phyloP scores from a whole-genome alignment of 2,329 filamentous ascomycete species.

The Paraconiothyrium brasiliense region DNA sequence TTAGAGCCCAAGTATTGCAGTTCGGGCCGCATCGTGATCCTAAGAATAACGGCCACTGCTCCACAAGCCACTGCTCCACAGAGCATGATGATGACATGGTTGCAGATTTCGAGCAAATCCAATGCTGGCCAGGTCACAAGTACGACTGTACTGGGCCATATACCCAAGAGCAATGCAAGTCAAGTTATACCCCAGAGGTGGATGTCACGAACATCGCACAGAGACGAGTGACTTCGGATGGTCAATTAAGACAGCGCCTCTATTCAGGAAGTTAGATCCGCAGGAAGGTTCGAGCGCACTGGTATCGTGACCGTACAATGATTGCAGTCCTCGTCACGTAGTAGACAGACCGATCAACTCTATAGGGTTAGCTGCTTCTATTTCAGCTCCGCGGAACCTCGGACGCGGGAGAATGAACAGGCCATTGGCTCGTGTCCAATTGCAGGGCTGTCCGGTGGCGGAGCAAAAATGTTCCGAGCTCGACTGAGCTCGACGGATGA shows the following conservation, averaged over 20 bases:
- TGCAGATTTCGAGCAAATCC: not conserved
- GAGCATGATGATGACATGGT: not conserved
- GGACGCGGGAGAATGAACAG: slow-evolving; percentile 1
- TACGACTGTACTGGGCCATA: not conserved
- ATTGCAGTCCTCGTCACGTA: no score
- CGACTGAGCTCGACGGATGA: not conserved
- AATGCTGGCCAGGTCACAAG: not conserved
- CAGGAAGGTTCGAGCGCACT: not conserved
- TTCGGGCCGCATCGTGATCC: not conserved
- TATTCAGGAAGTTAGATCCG: not conserved
- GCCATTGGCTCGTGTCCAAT: slow-evolving; percentile 1
- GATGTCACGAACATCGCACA: not conserved
- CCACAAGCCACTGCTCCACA: not conserved
- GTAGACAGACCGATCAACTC: no score
- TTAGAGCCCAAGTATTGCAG: not conserved
- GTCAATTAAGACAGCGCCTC: not conserved
- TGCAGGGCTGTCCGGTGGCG: not conserved
- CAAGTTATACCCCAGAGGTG: not conserved
- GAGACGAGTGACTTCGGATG: not conserved
- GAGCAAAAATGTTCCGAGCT: not conserved
- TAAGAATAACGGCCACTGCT: not conserved
- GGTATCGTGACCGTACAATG: no score
- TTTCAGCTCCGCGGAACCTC: not conserved
- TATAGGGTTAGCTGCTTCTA: slow-evolving; percentile 2
- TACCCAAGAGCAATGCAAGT: not conserved